Base-by-base conservation (phyloP, 2,329 filamentous ascomycete species). In the Xylariaceae sp. region DNA sequence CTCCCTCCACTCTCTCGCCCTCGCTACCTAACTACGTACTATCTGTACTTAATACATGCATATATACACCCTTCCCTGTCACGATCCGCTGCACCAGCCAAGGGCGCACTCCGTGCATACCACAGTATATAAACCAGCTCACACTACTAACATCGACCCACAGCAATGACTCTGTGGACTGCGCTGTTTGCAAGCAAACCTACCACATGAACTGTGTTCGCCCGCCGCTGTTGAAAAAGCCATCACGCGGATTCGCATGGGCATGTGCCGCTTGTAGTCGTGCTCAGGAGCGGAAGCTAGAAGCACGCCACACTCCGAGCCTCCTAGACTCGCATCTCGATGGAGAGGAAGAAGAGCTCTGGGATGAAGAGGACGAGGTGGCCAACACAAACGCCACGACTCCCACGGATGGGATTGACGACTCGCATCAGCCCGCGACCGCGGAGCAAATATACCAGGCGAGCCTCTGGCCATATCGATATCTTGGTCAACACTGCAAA, bases 151-250 rank as follows among this genome's bases (percentile, higher is more conserved):
- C 55, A 23, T n/a, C 45, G 34, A 53, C 35, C 54, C 35, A 58
- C 70, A 95, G 90, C 70, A 88, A 90, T 73, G 91, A 97, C 76
- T 97, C 94, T 45, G 94, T 97, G 23, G 93, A 97, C 73, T 99
- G 94, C 74, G 94, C 93, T 50, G 92, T 97, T 57, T 99, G 94
- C 75, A 85, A 88, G 71, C 88, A 92, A 73, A 97, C 93, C 11
- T 99, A 97, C 76, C 94, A 99, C 78, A 97, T 99, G 93, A 90
- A 92, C 70, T 99, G 94, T 74, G 94, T 99, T 58, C 88, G 89
- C 62, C 94, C 94, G 47, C 91, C 92, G 44, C 76, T 99, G 63
- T 82, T 92, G 56, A 99, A 97, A 75, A 99, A 99, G 75, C 94
- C 94, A 17, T 96, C 93, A 51, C 88, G 94, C 74, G 94, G 94